Evolutionary conservation across 345 rosid genomes (phyloP).

Genomic region (Cardamine chenopodiifolia): DNA sequence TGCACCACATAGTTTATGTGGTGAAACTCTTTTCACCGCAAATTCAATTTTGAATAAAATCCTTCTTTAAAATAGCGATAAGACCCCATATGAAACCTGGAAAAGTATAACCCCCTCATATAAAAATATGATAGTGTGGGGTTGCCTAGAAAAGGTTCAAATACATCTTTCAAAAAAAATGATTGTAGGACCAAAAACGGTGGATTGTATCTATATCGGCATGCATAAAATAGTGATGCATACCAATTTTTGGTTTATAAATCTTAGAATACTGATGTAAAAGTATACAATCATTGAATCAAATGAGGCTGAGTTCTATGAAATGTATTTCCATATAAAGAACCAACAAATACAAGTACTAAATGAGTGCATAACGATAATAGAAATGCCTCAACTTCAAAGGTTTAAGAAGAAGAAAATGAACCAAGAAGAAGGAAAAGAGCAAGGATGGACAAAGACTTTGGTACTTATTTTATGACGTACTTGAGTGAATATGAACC

Average conservation of each 20-base stretch:
- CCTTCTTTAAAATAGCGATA: too few species aligned
- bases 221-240: background rate
- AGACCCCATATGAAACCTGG: background rate
- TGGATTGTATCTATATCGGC: background rate
- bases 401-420: background rate
- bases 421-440: too few species aligned
- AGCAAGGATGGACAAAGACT: too few species aligned
- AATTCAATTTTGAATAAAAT: too few species aligned
- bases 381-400: background rate
- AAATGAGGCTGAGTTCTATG: background rate
- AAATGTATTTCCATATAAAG: background rate
- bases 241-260: background rate
- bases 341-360: background rate
- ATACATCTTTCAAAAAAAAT: conserved; percentile 13
- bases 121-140: background rate
- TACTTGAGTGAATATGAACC: too few species aligned
- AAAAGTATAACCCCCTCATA: background rate
- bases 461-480: too few species aligned
- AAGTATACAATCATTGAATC: background rate
- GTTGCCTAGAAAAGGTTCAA: background rate
- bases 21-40: too few species aligned
- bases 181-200: background rate
- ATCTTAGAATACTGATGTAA: background rate
- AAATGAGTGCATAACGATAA: background rate
- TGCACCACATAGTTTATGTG: too few species aligned